A percentile compares a stretch with the other conserved stretches of the same genome.
phyloP scores from a whole-genome alignment of 2,329 filamentous ascomycete species.

The Lachnum nothofagi region DNA sequence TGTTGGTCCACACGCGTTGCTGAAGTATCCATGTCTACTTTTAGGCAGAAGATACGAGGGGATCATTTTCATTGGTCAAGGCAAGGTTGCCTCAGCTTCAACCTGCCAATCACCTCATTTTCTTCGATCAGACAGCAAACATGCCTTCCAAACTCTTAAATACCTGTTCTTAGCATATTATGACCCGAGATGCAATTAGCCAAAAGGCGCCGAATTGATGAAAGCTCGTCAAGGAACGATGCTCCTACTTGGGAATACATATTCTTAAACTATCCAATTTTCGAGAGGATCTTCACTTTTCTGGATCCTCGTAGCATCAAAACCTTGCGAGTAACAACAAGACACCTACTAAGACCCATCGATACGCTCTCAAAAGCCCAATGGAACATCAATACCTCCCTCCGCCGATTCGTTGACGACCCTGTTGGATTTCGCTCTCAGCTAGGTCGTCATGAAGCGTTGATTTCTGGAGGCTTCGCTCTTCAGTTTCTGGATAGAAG shows the following conservation, averaged over 20 bases:
- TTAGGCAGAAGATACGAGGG: too few species aligned
- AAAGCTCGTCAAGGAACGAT: too few species aligned
- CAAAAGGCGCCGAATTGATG: too few species aligned
- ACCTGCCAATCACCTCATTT: too few species aligned
- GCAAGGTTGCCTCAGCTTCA: too few species aligned
- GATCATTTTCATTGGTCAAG: too few species aligned
- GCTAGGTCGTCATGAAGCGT: not conserved
- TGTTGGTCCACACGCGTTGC: too few species aligned
- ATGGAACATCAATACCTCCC: not conserved
- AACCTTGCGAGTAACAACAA: not conserved
- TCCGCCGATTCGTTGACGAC: not conserved
- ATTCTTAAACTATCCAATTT: not conserved
- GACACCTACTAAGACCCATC: not conserved
- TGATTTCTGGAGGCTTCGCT: slow-evolving; percentile 12
- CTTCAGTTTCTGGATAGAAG: slow-evolving; percentile 10
- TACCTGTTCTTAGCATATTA: too few species aligned
- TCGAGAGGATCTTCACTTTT: not conserved
- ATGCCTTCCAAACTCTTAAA: too few species aligned
- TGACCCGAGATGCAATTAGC: too few species aligned
- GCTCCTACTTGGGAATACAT: not conserved
- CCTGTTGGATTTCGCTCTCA: slow-evolving; percentile 1
- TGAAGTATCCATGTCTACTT: too few species aligned
- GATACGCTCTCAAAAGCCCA: not conserved
- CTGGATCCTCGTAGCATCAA: not conserved
- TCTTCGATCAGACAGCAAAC: too few species aligned